Percentiles rank a stretch among this genome's conserved stretches.
phyloP scores from a whole-genome alignment of 2,329 filamentous ascomycete species.

The Phialophora expanda region DNA sequence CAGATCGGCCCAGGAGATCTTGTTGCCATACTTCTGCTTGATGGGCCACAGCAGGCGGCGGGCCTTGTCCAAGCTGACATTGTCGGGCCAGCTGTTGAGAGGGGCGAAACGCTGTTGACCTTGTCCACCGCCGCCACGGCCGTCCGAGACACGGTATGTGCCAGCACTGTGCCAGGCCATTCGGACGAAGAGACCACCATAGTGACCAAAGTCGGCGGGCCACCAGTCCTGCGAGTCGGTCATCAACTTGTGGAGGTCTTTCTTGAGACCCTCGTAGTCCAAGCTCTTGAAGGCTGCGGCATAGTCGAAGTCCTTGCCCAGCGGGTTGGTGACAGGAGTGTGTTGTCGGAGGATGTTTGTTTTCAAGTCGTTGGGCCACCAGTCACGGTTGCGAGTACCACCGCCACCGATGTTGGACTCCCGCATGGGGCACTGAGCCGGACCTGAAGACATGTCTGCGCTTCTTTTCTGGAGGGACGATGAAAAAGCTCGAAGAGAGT shows the following conservation, averaged over 20 bases:
- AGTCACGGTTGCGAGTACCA: conserved; percentile 72
- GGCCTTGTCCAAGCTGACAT: conserved; percentile 78
- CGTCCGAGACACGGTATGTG: conserved; percentile 76
- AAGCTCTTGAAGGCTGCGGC: conserved; percentile 72
- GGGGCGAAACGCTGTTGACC: conserved; percentile 81
- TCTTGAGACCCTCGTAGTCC: conserved; percentile 73
- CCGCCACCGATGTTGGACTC: conserved; percentile 57
- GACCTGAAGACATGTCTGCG: conserved; percentile 24
- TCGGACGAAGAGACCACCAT: conserved; percentile 78
- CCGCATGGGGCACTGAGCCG: conserved; percentile 31
- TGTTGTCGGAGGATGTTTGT: conserved; percentile 77
- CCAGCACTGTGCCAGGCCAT: conserved; percentile 83
- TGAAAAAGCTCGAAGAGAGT: background rate
- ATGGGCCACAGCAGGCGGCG: conserved; percentile 79
- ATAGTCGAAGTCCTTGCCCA: conserved; percentile 72
- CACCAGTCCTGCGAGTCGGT: conserved; percentile 81
- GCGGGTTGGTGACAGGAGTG: conserved; percentile 66
- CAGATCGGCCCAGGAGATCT: conserved; percentile 80
- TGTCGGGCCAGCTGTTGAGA: conserved; percentile 83
- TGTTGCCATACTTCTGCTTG: conserved; percentile 84
- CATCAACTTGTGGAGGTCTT: conserved; percentile 72
- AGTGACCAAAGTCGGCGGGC: conserved; percentile 82
- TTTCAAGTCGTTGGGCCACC: conserved; percentile 73
- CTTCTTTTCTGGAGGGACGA: conserved; percentile 6
- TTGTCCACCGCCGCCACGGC: conserved; percentile 73